A percentile compares a stretch with the other conserved stretches of the same genome.
Evolutionary conservation across 176 grass and related monocot genomes (phyloP).

Genomic region (Saccharum spontaneum): DNA sequence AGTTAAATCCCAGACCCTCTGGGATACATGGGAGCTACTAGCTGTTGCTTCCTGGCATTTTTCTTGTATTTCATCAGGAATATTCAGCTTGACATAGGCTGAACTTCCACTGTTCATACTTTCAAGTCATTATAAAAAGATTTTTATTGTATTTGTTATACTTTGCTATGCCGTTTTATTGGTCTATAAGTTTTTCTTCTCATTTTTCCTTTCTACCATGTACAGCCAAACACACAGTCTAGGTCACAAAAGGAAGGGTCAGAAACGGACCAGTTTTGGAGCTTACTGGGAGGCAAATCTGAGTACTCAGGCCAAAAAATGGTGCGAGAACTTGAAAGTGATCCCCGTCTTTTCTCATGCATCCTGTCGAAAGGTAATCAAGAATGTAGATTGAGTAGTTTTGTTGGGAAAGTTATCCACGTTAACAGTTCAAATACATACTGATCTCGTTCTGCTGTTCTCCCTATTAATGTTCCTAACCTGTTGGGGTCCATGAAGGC

Average conservation of each 20-base stretch:
- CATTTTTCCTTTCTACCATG: conserved; percentile 25
- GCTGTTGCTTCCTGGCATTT: background rate
- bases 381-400: background rate
- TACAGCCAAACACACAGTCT: conserved; percentile 67
- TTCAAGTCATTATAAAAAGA: conserved; percentile 4
- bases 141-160: background rate
- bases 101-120: background rate
- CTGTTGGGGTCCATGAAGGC: conserved; percentile 46
- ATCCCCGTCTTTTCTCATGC: conserved; percentile 82
- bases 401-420: conserved; percentile 7
- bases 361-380: conserved; percentile 69
- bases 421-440: conserved; percentile 12
- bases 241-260: conserved; percentile 82
- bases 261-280: conserved; percentile 93
- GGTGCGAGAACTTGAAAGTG: conserved; percentile 72
- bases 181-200: background rate
- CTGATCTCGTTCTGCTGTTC: conserved; percentile 37
- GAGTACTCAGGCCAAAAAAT: conserved; percentile 88
- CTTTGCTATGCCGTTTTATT: conserved; percentile 22
- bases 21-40: background rate
- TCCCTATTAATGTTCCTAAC: background rate
- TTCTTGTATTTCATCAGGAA: background rate
- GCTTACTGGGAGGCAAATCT: conserved; percentile 74
- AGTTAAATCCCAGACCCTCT: background rate
- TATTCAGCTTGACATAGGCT: background rate